Base-by-base conservation (phyloP, 805 yeast species). In the Metschnikowia chrysomelidarum region DNA sequence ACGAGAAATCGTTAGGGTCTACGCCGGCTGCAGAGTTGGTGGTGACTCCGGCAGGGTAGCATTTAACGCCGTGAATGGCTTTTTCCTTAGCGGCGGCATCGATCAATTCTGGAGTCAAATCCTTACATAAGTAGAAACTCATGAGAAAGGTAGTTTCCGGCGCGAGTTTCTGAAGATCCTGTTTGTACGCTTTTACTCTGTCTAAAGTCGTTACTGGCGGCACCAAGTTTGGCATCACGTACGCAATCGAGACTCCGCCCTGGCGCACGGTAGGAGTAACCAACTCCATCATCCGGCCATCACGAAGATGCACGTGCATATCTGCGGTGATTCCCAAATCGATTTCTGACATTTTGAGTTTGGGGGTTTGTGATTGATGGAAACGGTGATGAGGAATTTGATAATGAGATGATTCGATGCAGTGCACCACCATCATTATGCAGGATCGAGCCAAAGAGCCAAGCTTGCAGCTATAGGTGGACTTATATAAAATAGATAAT, bases 41-140 rank as follows among this genome's bases (percentile, higher is more conserved):
- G n/a, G 99, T 93, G 20, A 93, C 99, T 28, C 99, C 99, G 2
- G 98, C 97, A 26, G 99, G 99, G 59, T 93, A 93, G 58, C 96
- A 88, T 60, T 93, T 93, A 48, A 93, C 87, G 38, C 99, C 99
- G 19, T 79, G 71, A 36, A 91, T 79, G 24, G 78, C 79, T 2
- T 80, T 80, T 12, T 62, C 52, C 36, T 69, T 56, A 6, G 89
- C 94, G 22, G 97, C 98, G 44, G 78, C 75, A 36, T 76, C 78
- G 38, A 93, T 81, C 25, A 87, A 67, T 46, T 86, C 94, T 0
- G 98, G 97, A 1, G 96, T 87, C 45, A 93, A 67, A 1, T 78
- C 84, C 36, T 74, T 78, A 33, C 83, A 75, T 25, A 93, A 71
- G 51, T 93, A 93, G 46, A 91, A 79, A 10, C 95, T 80, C 97